Percentiles rank a stretch among this genome's conserved stretches.
Evolutionary conservation across 768 basidiomycete genomes (phyloP).

Genomic region (Phanerodontia chrysosporium): DNA sequence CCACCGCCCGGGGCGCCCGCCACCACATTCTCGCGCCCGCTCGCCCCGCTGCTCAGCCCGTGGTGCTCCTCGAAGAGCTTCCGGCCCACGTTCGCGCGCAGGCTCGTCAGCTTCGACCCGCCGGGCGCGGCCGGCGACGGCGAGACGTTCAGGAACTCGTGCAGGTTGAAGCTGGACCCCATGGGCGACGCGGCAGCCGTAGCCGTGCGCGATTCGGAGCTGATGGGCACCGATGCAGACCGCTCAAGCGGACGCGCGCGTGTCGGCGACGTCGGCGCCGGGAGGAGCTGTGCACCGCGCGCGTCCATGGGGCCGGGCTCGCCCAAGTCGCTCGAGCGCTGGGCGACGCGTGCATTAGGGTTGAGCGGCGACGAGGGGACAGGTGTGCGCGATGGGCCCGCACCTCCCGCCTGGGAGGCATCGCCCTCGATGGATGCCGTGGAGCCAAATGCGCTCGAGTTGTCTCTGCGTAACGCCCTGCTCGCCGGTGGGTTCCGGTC

Average conservation of each 20-base stretch:
- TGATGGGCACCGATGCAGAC: slow-evolving; percentile 10
- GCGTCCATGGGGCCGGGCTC: slow-evolving; percentile 24
- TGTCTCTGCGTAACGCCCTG: slow-evolving; percentile 28
- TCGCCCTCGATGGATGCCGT: slow-evolving; percentile 30
- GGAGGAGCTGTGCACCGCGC: slow-evolving; percentile 10
- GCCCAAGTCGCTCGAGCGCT: slow-evolving; percentile 24
- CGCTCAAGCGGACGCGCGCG: slow-evolving; percentile 6
- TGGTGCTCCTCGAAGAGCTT: slow-evolving; percentile 72
- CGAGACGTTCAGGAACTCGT: slow-evolving; percentile 71
- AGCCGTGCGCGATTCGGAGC: slow-evolving; percentile 5
- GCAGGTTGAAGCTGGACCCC: slow-evolving; percentile 51
- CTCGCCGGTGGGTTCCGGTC: slow-evolving; percentile 11
- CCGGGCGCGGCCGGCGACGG: slow-evolving; percentile 43
- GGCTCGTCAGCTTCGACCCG: slow-evolving; percentile 36
- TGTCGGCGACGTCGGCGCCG: slow-evolving; percentile 5
- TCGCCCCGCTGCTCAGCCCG: slow-evolving; percentile 1
- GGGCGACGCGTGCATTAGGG: slow-evolving; percentile 19
- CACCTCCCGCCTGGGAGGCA: slow-evolving; percentile 10
- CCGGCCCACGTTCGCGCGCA: slow-evolving; percentile 61
- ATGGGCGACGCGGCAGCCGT: slow-evolving; percentile 35
- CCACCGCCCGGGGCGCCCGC: slow-evolving; percentile 5
- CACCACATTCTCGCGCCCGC: neutral
- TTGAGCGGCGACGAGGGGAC: slow-evolving; percentile 10
- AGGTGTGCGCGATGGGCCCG: slow-evolving; percentile 27
- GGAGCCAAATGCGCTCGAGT: slow-evolving; percentile 41